These are phyloP conservation scores for Aspergillus kassunensis DNA, from an alignment of 495 filamentous ascomycete species.

Conservation along the genomic window DNA sequence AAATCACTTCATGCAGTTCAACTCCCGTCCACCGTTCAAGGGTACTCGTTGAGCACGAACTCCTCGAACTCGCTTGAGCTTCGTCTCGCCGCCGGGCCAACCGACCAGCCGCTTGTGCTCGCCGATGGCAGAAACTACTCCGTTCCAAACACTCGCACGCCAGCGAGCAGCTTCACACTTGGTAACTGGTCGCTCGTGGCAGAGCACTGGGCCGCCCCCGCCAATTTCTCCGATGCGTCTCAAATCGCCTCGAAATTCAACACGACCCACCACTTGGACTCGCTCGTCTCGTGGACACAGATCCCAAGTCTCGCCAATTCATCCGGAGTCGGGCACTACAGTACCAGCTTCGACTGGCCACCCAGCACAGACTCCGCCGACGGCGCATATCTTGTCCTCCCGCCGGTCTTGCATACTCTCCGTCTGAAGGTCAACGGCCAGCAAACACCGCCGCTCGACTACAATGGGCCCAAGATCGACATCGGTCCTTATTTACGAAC, in stretches of 20 bases:
- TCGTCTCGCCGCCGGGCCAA: no score
- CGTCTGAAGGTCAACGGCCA: conserved; percentile 20
- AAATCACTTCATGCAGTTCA: not conserved
- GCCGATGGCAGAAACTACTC: not conserved
- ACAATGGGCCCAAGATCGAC: conserved; percentile 13
- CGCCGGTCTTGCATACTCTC: conserved; percentile 14
- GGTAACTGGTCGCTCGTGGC: conserved; percentile 36
- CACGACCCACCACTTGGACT: conserved; percentile 25
- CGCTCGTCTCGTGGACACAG: conserved; percentile 35
- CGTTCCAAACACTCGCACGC: not conserved
- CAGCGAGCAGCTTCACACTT: not conserved
- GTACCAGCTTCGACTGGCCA: conserved; percentile 34
- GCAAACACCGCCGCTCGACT: conserved; percentile 17
- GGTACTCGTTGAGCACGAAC: no score
- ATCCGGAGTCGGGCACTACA: conserved; percentile 52
- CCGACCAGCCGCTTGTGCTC: not conserved
- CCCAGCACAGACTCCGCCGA: conserved; percentile 11
- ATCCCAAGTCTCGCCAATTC: conserved; percentile 60
- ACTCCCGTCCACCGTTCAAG: not conserved
- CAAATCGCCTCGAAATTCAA: conserved; percentile 25
- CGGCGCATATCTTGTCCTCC: conserved; percentile 24
- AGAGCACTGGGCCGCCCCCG: conserved; percentile 38
- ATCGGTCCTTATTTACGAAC: conserved; percentile 13
- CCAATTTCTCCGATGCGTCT: conserved; percentile 27
- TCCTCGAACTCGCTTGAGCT: no score